Evolutionary conservation across 2,329 filamentous ascomycete genomes (phyloP).

Genomic region (Mollisiaceae sp.): DNA sequence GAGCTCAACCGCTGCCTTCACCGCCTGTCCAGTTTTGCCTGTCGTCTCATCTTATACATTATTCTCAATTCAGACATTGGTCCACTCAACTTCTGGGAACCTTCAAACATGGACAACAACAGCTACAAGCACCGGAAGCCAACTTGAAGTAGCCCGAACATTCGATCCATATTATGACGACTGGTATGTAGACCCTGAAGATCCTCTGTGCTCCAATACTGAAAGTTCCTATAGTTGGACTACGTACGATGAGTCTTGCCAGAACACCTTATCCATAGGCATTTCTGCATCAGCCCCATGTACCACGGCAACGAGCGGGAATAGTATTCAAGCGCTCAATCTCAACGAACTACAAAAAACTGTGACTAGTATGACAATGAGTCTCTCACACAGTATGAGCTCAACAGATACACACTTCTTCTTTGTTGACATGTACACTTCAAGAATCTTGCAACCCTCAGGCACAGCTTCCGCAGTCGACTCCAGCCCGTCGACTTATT

Average conservation of each 20-base stretch:
- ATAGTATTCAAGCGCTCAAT: background rate
- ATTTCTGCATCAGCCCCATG: background rate
- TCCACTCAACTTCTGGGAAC: background rate
- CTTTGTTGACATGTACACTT: constrained; percentile 12
- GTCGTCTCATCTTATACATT: background rate
- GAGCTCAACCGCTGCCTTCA: background rate
- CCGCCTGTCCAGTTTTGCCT: background rate
- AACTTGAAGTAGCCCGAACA: background rate
- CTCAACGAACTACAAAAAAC: background rate
- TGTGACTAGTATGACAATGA: background rate
- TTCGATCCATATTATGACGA: background rate
- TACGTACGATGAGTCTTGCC: background rate
- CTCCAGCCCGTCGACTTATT: constrained; percentile 14
- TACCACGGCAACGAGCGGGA: background rate
- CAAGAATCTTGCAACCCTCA: background rate
- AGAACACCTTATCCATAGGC: background rate
- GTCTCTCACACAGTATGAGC: background rate
- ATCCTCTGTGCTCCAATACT: background rate
- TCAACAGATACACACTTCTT: background rate
- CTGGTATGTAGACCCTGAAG: background rate
- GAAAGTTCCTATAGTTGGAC: background rate
- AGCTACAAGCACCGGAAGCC: background rate
- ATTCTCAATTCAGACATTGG: background rate
- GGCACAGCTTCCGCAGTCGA: constrained; percentile 8
- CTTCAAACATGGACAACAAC: background rate